Evolutionary conservation across 192 early-diverging fungal species (phyloP).

Genomic region (Backusella morwellensis): DNA sequence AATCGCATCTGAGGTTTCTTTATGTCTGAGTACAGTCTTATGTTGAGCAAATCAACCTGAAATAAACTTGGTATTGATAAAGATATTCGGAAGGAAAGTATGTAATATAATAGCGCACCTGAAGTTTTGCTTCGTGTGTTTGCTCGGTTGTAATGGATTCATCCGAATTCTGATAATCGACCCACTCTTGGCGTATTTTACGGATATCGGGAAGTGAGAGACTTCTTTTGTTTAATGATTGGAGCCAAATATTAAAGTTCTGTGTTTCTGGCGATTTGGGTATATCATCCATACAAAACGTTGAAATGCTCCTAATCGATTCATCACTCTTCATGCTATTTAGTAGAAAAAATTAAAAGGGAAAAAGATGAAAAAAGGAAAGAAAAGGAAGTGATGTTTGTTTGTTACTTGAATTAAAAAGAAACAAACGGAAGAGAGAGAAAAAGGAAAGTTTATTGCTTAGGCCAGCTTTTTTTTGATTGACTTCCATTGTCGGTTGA

Average conservation of each 20-base stretch:
- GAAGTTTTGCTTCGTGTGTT: slow-evolving; percentile 6
- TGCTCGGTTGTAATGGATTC: not conserved
- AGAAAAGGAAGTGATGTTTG: not conserved
- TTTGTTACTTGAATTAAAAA: not conserved
- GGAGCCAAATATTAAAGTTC: not conserved
- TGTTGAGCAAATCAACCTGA: slow-evolving; percentile 30
- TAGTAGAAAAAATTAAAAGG: not conserved
- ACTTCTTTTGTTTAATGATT: slow-evolving; percentile 7
- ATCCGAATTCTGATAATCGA: slow-evolving; percentile 11
- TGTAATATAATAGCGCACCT: not conserved
- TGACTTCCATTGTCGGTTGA: not conserved
- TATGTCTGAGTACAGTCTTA: not conserved
- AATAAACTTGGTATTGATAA: not conserved
- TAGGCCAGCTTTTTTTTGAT: not conserved
- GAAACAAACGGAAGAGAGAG: not conserved
- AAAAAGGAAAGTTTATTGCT: slow-evolving; percentile 4
- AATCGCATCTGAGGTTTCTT: slow-evolving; percentile 20
- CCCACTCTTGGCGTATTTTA: slow-evolving; percentile 14
- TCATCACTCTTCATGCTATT: not conserved
- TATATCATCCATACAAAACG: not conserved
- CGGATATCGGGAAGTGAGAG: slow-evolving; percentile 25
- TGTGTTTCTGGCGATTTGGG: not conserved
- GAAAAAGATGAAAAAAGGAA: not conserved
- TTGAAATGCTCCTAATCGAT: not conserved
- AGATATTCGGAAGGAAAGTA: not conserved